These are phyloP conservation scores for Boletellus deceptivus DNA, from an alignment of 1,284 basidiomycete genomes.

Conservation along the genomic window DNA sequence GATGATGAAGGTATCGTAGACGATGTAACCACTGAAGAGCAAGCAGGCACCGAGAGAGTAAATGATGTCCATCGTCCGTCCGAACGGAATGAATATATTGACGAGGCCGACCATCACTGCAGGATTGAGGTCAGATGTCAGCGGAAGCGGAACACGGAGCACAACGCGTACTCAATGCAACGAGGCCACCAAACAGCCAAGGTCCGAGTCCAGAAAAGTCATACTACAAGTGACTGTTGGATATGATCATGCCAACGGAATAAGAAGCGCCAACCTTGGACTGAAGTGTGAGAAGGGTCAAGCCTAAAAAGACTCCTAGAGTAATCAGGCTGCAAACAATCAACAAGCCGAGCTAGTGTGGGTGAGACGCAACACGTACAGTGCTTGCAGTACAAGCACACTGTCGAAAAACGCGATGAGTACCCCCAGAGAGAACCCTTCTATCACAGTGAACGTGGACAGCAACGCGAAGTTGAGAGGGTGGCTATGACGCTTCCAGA, in stretches of 20 bases:
- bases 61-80: constrained; percentile 70
- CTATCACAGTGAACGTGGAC: constrained; percentile 74
- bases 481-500: constrained; percentile 85
- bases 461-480: constrained; percentile 81
- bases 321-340: constrained; percentile 65
- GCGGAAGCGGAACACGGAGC: not conserved
- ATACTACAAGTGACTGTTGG: constrained; percentile 48
- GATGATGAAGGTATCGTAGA: constrained; percentile 86
- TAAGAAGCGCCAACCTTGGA: constrained; percentile 54
- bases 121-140: constrained; percentile 8
- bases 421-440: constrained; percentile 78
- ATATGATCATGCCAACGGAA: not conserved
- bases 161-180: constrained; percentile 59
- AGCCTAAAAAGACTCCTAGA: constrained; percentile 80
- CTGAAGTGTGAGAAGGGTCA: constrained; percentile 85
- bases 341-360: constrained; percentile 10
- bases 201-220: constrained; percentile 85
- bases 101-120: constrained; percentile 76
- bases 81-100: constrained; percentile 79
- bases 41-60: constrained; percentile 78
- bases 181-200: constrained; percentile 76
- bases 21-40: constrained; percentile 81
- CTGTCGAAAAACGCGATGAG: constrained; percentile 76
- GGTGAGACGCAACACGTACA: constrained; percentile 46
- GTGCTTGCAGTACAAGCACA: constrained; percentile 78